Evolutionary conservation across 140 eudicot species (phyloP).

Genomic region (Flaveria floridana): DNA sequence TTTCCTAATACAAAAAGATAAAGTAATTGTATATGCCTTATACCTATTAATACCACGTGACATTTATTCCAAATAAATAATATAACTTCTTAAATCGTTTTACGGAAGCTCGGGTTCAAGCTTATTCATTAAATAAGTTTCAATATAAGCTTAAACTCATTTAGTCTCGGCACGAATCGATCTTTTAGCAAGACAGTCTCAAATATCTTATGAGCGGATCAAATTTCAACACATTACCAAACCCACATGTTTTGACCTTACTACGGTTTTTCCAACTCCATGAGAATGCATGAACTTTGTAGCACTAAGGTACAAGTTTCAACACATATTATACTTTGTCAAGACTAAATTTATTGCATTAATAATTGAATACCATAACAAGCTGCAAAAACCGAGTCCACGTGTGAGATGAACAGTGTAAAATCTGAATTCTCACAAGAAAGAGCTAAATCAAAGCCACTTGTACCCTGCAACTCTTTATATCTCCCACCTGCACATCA

Average conservation of each 20-base stretch:
- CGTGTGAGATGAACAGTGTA: neutral
- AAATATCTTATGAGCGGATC: no score
- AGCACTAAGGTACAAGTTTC: constrained; percentile 16
- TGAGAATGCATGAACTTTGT: neutral
- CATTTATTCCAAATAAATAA: neutral
- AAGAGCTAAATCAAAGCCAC: neutral
- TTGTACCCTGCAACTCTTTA: constrained; percentile 1
- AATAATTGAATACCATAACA: constrained; percentile 15
- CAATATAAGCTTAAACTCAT: no score
- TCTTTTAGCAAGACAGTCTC: no score
- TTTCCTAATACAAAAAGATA: no score
- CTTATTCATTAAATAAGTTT: no score
- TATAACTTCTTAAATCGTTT: neutral
- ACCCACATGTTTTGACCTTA: neutral
- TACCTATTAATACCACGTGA: no score
- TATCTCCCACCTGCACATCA: constrained; percentile 18
- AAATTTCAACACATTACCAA: neutral
- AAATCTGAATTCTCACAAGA: neutral
- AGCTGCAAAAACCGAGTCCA: neutral
- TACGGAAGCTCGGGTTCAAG: no score
- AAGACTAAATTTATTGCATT: neutral
- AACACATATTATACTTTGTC: neutral
- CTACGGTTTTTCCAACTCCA: neutral
- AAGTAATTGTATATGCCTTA: no score
- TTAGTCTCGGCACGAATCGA: no score